Percentiles rank a stretch among this genome's conserved stretches.
Conservation (phyloP, 306 rosid genomes). For the Arachis stenosperma region DNA sequence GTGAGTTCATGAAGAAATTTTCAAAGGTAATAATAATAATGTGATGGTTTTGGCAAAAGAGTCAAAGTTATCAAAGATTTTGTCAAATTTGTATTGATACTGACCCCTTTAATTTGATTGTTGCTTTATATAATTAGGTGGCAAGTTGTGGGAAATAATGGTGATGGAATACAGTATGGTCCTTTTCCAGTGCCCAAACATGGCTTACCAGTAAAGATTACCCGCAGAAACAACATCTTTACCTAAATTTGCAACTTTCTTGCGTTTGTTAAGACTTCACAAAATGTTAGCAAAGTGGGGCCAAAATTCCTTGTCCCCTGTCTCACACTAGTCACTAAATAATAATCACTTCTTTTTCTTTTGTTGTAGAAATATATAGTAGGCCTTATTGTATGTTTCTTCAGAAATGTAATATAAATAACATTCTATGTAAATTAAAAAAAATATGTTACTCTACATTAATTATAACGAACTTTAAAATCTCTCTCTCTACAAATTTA, state of each 20-base stretch:
- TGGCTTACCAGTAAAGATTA: constrained; percentile 74
- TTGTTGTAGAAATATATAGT: constrained; percentile 36
- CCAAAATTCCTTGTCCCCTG: constrained; percentile 37
- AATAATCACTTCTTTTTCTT: neutral
- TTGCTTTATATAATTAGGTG: constrained; percentile 56
- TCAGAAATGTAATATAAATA: constrained; percentile 17
- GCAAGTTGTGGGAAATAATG: constrained; percentile 62
- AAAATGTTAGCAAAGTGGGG: constrained; percentile 46
- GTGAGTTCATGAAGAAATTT: neutral
- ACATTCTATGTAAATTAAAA: neutral
- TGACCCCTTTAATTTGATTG: neutral
- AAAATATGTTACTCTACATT: too few species aligned
- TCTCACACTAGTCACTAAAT: neutral
- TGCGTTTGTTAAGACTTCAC: constrained; percentile 30
- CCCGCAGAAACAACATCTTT: constrained; percentile 46
- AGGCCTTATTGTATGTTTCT: neutral
- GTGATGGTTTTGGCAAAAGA: neutral
- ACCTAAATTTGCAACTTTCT: constrained; percentile 28
- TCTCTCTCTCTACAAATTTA: too few species aligned
- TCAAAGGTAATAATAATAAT: neutral
- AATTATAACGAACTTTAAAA: neutral
- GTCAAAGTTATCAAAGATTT: constrained; percentile 16
- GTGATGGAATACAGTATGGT: constrained; percentile 77
- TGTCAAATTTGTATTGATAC: constrained; percentile 35
- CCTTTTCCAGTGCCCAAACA: constrained; percentile 95